A percentile compares a stretch with the other conserved stretches of the same genome.
These are phyloP conservation scores for Claviceps paspali DNA, from an alignment of 2,329 filamentous ascomycete genomes.

Conservation along the genomic window DNA sequence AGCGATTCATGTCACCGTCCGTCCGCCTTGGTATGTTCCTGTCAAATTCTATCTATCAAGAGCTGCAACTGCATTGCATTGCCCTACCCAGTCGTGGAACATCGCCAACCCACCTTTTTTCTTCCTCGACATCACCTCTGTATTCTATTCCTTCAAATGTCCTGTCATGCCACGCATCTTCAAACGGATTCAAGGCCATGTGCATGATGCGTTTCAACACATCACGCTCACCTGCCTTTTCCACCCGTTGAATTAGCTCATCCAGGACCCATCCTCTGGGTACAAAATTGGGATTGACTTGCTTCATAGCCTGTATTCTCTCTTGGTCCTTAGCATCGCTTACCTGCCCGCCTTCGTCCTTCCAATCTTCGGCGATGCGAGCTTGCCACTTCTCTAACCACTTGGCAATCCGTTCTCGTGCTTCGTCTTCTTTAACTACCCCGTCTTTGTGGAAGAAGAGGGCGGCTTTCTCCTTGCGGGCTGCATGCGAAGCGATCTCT, in stretches of 20 bases:
- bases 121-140: constrained; percentile 52
- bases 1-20: too few relatives aligned
- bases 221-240: constrained; percentile 67
- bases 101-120: constrained; percentile 71
- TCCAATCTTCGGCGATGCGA: constrained; percentile 65
- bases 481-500: constrained; percentile 49
- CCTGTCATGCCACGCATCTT: constrained; percentile 54
- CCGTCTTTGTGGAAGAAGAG: constrained; percentile 72
- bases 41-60: constrained; percentile 28
- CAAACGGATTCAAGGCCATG: constrained; percentile 71
- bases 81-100: constrained; percentile 64
- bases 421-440: constrained; percentile 44
- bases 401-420: constrained; percentile 48
- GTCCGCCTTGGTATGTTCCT: neutral
- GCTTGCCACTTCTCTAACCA: constrained; percentile 74
- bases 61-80: constrained; percentile 93
- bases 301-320: constrained; percentile 61
- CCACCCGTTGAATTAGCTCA: constrained; percentile 78
- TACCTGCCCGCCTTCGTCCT: constrained; percentile 25
- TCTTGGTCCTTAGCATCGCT: constrained; percentile 37
- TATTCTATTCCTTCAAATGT: constrained; percentile 32
- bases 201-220: constrained; percentile 66
- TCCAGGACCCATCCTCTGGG: constrained; percentile 86
- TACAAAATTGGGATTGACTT: constrained; percentile 83
- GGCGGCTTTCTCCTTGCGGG: constrained; percentile 45